Conservation (phyloP, 345 rosid species). For the Linum tenue region DNA sequence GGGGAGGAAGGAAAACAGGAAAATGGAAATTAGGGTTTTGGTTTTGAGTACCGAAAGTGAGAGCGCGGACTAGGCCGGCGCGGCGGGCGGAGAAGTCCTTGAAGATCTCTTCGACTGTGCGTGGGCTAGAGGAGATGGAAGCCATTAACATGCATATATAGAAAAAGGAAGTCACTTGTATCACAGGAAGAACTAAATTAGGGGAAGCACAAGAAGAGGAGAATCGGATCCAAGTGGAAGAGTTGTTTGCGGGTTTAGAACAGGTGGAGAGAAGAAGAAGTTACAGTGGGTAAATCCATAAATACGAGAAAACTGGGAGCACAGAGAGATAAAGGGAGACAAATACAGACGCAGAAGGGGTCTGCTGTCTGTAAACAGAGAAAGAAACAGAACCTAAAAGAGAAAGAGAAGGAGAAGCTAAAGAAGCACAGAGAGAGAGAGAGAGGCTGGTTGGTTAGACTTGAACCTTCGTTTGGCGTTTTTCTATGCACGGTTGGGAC, state of each 20-base stretch:
- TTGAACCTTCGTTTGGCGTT: too few species aligned
- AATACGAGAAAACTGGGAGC: background rate
- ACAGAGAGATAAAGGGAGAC: too few species aligned
- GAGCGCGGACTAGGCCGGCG: slow-evolving; percentile 78
- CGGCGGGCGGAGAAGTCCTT: slow-evolving; percentile 76
- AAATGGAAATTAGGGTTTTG: slow-evolving; percentile 1
- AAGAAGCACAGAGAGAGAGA: background rate
- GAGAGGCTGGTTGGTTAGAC: too few species aligned
- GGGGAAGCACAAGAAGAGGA: background rate
- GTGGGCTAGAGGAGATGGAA: slow-evolving; percentile 49
- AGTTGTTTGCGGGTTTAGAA: too few species aligned
- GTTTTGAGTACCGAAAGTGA: slow-evolving; percentile 46
- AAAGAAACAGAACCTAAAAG: background rate
- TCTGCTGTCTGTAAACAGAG: background rate
- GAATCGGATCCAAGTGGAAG: too few species aligned
- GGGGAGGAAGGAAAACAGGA: background rate
- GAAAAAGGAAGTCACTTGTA: background rate
- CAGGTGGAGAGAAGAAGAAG: background rate
- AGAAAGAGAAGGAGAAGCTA: background rate
- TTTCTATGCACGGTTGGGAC: too few species aligned
- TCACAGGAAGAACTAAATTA: background rate
- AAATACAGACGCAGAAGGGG: background rate
- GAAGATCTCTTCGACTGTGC: slow-evolving; percentile 92
- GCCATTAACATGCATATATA: slow-evolving; percentile 19
- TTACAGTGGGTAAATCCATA: background rate